Base-by-base conservation (phyloP, 805 yeast genomes). In the Starmerella khaoyaiensis region DNA sequence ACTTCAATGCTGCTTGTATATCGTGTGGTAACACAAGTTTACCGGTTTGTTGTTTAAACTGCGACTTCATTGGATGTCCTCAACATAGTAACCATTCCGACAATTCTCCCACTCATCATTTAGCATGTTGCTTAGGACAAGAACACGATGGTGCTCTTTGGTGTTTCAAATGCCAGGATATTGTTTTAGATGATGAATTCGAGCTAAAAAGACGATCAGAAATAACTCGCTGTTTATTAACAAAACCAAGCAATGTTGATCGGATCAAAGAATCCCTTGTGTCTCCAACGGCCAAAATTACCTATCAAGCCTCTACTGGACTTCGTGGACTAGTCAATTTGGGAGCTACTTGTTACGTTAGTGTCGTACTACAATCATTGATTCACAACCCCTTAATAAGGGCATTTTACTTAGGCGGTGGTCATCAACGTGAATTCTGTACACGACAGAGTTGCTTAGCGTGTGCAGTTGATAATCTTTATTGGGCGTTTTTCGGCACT, bases 341-440 rank as follows among this genome's bases (percentile, higher is more conserved):
- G 76, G 99, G 99, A 0, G 80, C 98, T 0, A 90, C 98, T 0
- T 90, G 99, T 62, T 90, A 83, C 61, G 87, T 90, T 82, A 80
- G 94, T 48, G 79, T 87, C 25, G 74, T 86, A n/a, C 59, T 90
- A 28, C 99, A 90, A 61, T 73, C 93, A 0, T 60, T 87, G 35
- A 64, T 90, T 29, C 98, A 90, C 57, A 90, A 90, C 53, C 97
- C 98, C 5, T 66, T 82, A 40, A 69, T 90, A 29, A 70, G 87
- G 41, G 71, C 75, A 50, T 77, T 76, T 46, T 84, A 81, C 50
- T 66, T 90, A 55, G 65, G 75, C 19, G 93, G 86, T 29, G 65
- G 69, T 25, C 94, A 83, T 59, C 67, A 71, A 47, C 74, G 83
- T 50, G 59, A 60, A 4, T 60, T 59, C 31, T 62, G 63, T 36